Evolutionary conservation across 805 yeast species (phyloP).

Genomic region (Pichia membranifaciens): DNA sequence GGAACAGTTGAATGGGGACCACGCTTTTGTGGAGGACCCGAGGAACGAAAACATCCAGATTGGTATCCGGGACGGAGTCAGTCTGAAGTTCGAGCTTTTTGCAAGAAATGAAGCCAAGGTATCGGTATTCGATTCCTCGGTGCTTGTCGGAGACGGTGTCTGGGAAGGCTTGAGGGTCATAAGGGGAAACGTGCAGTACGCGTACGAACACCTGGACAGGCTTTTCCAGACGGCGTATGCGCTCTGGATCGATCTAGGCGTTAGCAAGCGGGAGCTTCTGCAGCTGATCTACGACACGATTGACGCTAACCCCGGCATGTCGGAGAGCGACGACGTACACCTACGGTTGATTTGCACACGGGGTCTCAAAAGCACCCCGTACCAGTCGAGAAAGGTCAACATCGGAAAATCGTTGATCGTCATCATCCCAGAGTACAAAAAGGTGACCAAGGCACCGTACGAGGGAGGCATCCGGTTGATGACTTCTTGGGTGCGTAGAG

Average conservation of each 20-base stretch:
- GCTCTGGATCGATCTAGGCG: slow-evolving; percentile 5
- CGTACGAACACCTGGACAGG: slow-evolving; percentile 5
- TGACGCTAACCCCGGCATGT: slow-evolving; percentile 7
- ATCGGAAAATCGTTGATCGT: slow-evolving; percentile 4
- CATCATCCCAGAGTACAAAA: slow-evolving; percentile 7
- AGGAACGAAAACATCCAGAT: slow-evolving; percentile 2
- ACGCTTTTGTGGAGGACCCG: slow-evolving; percentile 2
- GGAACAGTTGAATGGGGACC: slow-evolving; percentile 3
- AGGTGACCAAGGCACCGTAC: background rate
- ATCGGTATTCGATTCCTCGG: slow-evolving; percentile 7
- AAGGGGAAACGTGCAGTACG: slow-evolving; percentile 3
- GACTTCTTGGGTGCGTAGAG: slow-evolving; percentile 8
- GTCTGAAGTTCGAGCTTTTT: slow-evolving; percentile 2
- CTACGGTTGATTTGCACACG: slow-evolving; percentile 5
- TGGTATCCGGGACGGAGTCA: slow-evolving; percentile 6
- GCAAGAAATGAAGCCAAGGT: slow-evolving; percentile 3
- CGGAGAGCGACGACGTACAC: slow-evolving; percentile 1
- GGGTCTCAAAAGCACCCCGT: slow-evolving; percentile 7
- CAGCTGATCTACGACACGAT: slow-evolving; percentile 5
- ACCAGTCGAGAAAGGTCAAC: slow-evolving; percentile 6
- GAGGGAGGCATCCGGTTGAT: slow-evolving; percentile 1
- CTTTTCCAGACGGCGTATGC: slow-evolving; percentile 4
- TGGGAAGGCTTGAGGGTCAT: slow-evolving; percentile 5
- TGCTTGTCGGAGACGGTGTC: slow-evolving; percentile 5
- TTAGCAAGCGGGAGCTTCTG: background rate